Percentiles rank a stretch among this genome's conserved stretches.
These are phyloP conservation scores for Thymus mandschuricus DNA, from an alignment of 257 asterid species.

Conservation along the genomic window DNA sequence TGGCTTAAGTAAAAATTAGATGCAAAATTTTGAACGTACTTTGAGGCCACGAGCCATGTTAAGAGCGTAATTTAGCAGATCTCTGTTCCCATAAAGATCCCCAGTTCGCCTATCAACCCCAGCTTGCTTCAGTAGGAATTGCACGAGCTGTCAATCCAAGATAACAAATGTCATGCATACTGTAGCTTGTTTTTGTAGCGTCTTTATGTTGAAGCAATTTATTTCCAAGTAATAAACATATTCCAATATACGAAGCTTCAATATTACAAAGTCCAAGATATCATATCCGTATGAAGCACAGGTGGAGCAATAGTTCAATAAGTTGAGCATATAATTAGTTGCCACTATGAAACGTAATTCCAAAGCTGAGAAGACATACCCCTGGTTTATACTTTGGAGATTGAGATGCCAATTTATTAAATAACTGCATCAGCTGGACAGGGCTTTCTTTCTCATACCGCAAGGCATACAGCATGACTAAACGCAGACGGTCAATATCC, in stretches of 20 bases:
- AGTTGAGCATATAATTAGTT: conserved; percentile 19
- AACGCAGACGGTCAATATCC: conserved; percentile 88
- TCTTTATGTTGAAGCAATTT: background rate
- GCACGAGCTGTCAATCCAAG: conserved; percentile 78
- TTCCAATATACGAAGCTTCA: background rate
- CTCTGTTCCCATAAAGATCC: conserved; percentile 93
- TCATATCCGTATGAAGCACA: background rate
- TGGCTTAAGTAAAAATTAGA: conserved; percentile 15
- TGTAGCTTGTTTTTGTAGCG: background rate
- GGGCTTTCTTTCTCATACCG: conserved; percentile 98
- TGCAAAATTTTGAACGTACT: conserved; percentile 42
- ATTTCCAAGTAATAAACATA: background rate
- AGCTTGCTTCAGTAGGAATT: conserved; percentile 92
- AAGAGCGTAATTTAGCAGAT: conserved; percentile 85
- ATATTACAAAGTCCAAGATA: background rate
- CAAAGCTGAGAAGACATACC: conserved; percentile 49
- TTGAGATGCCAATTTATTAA: conserved; percentile 89
- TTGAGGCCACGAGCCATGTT: conserved; percentile 99
- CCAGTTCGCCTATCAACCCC: conserved; percentile 96
- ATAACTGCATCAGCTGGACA: conserved; percentile 96
- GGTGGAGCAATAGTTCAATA: conserved; percentile 1
- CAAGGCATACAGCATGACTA: conserved; percentile 93
- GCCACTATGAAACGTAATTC: background rate
- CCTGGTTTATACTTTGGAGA: conserved; percentile 98
- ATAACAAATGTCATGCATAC: conserved; percentile 28